These are phyloP conservation scores for Cenococcum geophilum DNA, from an alignment of 495 filamentous ascomycete genomes.

Conservation along the genomic window DNA sequence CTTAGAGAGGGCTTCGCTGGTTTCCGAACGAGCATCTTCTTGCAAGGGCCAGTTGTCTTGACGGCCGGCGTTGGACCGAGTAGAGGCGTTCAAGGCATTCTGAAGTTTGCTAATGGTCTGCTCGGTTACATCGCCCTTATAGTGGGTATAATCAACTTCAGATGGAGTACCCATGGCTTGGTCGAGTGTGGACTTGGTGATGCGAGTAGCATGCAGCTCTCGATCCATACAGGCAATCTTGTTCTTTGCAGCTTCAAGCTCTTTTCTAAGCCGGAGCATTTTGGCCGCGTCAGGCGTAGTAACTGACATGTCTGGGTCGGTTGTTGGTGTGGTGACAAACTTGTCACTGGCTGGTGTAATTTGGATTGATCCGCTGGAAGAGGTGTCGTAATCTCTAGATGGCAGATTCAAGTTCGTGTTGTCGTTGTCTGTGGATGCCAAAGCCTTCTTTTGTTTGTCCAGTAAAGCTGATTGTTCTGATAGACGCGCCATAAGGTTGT, in stretches of 20 bases:
- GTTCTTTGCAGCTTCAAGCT: constrained; percentile 72
- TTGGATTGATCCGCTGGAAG: constrained; percentile 49
- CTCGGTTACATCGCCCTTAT: constrained; percentile 45
- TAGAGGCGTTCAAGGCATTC: constrained; percentile 48
- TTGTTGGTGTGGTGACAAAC: constrained; percentile 42
- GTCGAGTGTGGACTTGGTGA: constrained; percentile 68
- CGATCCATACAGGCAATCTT: constrained; percentile 78
- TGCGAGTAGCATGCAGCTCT: constrained; percentile 72
- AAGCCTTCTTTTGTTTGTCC: constrained; percentile 47
- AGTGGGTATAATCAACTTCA: constrained; percentile 46
- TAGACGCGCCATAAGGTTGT: constrained; percentile 60
- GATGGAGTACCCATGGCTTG: constrained; percentile 61
- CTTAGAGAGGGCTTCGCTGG: constrained; percentile 56
- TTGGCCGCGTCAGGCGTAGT: constrained; percentile 43
- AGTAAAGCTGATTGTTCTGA: constrained; percentile 58
- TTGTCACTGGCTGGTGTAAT: constrained; percentile 54
- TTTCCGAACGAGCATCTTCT: constrained; percentile 62
- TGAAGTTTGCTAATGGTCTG: constrained; percentile 51
- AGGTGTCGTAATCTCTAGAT: constrained; percentile 32
- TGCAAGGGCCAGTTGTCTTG: constrained; percentile 57
- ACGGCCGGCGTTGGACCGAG: constrained; percentile 47
- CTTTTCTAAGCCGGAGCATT: constrained; percentile 55
- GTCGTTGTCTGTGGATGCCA: constrained; percentile 2
- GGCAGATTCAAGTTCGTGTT: constrained; percentile 12
- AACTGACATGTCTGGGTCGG: constrained; percentile 38